A percentile compares a stretch with the other conserved stretches of the same genome.
These are phyloP conservation scores for Lasiosphaeria ovina DNA, from an alignment of 495 filamentous ascomycete species.

Conservation along the genomic window DNA sequence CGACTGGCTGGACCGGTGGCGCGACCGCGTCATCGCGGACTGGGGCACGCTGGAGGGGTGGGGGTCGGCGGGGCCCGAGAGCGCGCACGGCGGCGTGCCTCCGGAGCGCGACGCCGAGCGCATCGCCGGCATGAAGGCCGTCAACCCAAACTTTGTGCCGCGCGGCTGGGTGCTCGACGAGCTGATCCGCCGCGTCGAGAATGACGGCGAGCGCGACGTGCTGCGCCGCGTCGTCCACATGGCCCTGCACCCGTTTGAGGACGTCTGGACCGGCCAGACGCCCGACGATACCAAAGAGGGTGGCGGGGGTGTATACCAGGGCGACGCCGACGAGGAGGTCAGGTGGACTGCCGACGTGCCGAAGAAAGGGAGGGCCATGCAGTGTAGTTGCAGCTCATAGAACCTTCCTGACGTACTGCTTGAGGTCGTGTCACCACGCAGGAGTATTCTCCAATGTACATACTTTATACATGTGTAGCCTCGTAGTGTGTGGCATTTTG, in stretches of 20 bases:
- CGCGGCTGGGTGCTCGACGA: constrained; percentile 92
- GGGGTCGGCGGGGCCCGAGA: constrained; percentile 31
- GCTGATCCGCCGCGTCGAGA: constrained; percentile 82
- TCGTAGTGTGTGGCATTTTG: too few relatives aligned
- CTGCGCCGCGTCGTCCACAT: constrained; percentile 73
- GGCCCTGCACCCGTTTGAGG: constrained; percentile 78
- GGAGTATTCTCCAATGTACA: too few relatives aligned
- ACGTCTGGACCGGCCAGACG: constrained; percentile 60
- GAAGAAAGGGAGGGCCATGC: constrained; percentile 68
- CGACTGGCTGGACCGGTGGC: constrained; percentile 75
- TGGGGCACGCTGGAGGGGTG: constrained; percentile 70
- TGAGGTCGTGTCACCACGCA: too few relatives aligned
- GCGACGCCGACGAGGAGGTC: constrained; percentile 68
- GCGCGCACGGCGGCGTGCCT: constrained; percentile 34
- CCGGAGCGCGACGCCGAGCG: constrained; percentile 58
- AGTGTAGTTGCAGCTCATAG: constrained; percentile 79
- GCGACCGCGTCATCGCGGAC: constrained; percentile 63
- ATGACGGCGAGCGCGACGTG: constrained; percentile 75
- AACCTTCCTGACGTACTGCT: too few relatives aligned
- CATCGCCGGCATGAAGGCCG: constrained; percentile 68
- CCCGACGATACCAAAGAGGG: constrained; percentile 40
- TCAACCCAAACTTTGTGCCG: constrained; percentile 90
- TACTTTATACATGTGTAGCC: too few relatives aligned
- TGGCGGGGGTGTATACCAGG: constrained; percentile 32
- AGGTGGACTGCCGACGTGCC: constrained; percentile 90